Evolutionary conservation across 228 moss, liverwort and hornwort genomes (phyloP).

Genomic region (Sphagnum magellanicum): DNA sequence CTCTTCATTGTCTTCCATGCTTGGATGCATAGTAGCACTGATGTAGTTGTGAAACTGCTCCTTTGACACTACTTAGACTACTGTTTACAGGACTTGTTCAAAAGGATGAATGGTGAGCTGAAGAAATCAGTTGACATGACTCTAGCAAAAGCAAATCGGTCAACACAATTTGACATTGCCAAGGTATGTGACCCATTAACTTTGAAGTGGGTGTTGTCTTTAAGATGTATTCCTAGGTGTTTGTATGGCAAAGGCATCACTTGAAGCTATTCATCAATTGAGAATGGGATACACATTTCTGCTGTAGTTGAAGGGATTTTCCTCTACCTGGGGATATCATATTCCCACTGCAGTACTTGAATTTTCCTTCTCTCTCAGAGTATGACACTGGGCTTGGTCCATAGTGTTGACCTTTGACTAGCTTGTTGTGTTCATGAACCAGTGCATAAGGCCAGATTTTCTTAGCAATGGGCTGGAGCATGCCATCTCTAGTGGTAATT

Average conservation of each 20-base stretch:
- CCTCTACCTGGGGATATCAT: too few relatives aligned
- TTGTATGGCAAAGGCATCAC: too few relatives aligned
- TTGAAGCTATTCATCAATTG: too few relatives aligned
- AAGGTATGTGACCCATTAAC: conserved; percentile 38
- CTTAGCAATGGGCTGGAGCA: conserved; percentile 95
- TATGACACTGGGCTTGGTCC: too few relatives aligned
- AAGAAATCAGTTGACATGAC: conserved; percentile 82
- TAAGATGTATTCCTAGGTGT: too few relatives aligned
- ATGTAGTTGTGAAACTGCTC: too few relatives aligned
- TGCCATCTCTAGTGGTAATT: conserved; percentile 98
- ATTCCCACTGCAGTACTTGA: too few relatives aligned
- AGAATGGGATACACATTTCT: too few relatives aligned
- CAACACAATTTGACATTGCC: conserved; percentile 90
- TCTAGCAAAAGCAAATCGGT: conserved; percentile 78
- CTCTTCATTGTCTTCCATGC: not conserved
- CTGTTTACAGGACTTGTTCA: conserved; percentile 73
- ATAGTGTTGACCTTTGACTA: not conserved
- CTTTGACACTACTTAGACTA: not conserved
- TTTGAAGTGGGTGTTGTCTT: too few relatives aligned
- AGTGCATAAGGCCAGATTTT: conserved; percentile 90
- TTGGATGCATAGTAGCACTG: too few relatives aligned
- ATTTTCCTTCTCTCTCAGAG: too few relatives aligned
- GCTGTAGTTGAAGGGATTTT: too few relatives aligned
- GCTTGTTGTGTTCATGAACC: not conserved
- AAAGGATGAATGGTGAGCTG: conserved; percentile 91